Evolutionary conservation across 2,329 filamentous ascomycete species (phyloP), one percentile per base, ranked within the genome.

Genomic region (Emmonsia crescens): DNA sequence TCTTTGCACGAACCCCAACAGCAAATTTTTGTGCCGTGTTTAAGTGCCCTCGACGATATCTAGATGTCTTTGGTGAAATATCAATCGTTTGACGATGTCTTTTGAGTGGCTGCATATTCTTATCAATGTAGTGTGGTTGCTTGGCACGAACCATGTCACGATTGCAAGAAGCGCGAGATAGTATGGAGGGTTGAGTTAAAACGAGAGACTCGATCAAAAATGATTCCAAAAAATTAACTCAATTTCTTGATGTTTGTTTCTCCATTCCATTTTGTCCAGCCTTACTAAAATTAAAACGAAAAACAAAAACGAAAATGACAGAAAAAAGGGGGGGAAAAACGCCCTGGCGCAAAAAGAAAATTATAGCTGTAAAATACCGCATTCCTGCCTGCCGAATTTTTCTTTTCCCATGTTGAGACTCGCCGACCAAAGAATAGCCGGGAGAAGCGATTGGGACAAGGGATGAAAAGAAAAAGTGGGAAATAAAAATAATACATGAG

Each of bases 391-490:
- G 36, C 36, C 24, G 10, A 29, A 5, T n/a, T 9, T 44, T 44
- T 44, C 19, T 27, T 49, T 48, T 5, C 10, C 3, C 46, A 19
- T 29, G 46, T 5, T 49, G 12, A 52, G 29, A 9, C 29, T 36
- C 49, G 29, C 8, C 49, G 19, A 10, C 8, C 2, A 33, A 33
- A 31, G 8, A 31, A 36, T 10, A 14, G 29, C 19, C 29, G 29
- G 29, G 8, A n/a, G 29, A 2, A 31, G 19, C 27, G 16, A 54
- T 33, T 40, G 33, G 12, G 31, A 29, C 61, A 62, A 63, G 46
- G 56, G 61, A 64, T 57, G 57, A 62, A 62, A 44, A 63, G 19
- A 24, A 33, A 55, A 64, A 33, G 36, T 14, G 10, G 27, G 46
- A 63, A 57, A 31, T 8, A 21, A 44, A 44, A 24, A 29, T 57